Evolutionary conservation across 352 stramenopile species (phyloP).

Genomic region (Pythium rishiriense): DNA sequence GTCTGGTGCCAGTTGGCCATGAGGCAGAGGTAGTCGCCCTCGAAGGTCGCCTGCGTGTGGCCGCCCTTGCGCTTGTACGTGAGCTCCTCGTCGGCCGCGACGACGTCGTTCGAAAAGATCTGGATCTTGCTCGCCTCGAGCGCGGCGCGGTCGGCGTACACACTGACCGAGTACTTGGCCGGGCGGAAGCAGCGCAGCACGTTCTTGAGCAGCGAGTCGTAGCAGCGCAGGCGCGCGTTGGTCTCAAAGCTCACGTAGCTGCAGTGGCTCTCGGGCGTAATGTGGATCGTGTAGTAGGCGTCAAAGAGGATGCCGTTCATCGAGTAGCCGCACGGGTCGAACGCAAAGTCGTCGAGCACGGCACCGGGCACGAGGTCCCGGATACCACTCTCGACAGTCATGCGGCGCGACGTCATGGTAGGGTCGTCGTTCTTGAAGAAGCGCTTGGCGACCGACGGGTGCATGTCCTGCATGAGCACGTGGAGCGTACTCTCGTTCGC

Average conservation of each 20-base stretch:
- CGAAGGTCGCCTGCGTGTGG: slow-evolving; percentile 83
- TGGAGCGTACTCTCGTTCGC: slow-evolving; percentile 75
- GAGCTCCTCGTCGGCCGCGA: slow-evolving; percentile 73
- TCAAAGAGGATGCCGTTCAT: slow-evolving; percentile 99
- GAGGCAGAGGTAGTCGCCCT: slow-evolving; percentile 82
- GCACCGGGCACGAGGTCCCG: slow-evolving; percentile 93
- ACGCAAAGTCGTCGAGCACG: slow-evolving; percentile 96
- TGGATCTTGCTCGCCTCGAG: slow-evolving; percentile 66
- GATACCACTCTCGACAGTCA: slow-evolving; percentile 96
- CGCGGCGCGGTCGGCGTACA: slow-evolving; percentile 92
- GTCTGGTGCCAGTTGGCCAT: slow-evolving; percentile 79
- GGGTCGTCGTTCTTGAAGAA: slow-evolving; percentile 83
- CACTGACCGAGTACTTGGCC: slow-evolving; percentile 96
- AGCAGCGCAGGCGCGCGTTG: slow-evolving; percentile 88
- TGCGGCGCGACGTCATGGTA: slow-evolving; percentile 79
- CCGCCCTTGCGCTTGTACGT: slow-evolving; percentile 82
- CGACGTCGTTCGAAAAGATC: slow-evolving; percentile 73
- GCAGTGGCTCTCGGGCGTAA: slow-evolving; percentile 96
- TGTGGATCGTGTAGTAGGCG: slow-evolving; percentile 99
- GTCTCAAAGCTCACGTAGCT: slow-evolving; percentile 99
- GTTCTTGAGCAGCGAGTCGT: slow-evolving; percentile 95
- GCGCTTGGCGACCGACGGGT: slow-evolving; percentile 74
- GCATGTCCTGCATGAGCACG: slow-evolving; percentile 88
- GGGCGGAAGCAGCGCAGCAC: slow-evolving; percentile 98
- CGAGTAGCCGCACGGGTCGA: slow-evolving; percentile 98